Base-by-base conservation (phyloP, 1,284 basidiomycete genomes). In the Sphaerobolus stellatus region DNA sequence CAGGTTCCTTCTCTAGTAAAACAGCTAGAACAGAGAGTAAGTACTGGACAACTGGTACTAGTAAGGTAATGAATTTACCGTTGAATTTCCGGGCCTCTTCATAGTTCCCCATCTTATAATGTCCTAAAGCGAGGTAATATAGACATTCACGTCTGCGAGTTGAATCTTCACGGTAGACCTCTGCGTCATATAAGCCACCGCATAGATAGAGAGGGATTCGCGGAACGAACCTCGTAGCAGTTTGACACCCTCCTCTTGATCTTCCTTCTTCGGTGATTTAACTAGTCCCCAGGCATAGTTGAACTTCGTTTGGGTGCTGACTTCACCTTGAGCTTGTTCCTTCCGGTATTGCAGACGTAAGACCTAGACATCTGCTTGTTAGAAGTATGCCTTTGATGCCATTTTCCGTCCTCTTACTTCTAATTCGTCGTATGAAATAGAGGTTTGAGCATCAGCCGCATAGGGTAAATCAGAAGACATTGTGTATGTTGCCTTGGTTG, bases 211-310 rank as follows among this genome's bases (percentile, higher is more conserved):
- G 31, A 27, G 34, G 24, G 20, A 30, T 40, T 43, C 14, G 25
- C 29, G 29, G 9, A 30, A 68, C 81, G 50, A 61, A 88, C 95
- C 95, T 81, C 97, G 95, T 55, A 99, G 76, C 49, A 99, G 69
- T 61, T 85, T 85, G 48, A 99, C 92, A 34, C 97, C 94, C 67
- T 95, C 88, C 0, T 89, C 90, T 66, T 97, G 93, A 64, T 96
- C 81, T 30, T 91, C 88, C 50, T 81, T 79, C 62, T 83, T 74
- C 33, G 87, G 86, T 60, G 90, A 92, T 79, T 97, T 97, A 54
- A 97, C 91, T 29, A 97, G 78, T 4, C 94, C 96, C 94, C 93
- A 95, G 58, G 95, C 90, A 71, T 91, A 96, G 76, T 99, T 99
- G 79, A 99, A 99, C 73, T 94, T 97, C 50, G 94, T 96, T 75